Conservation (phyloP, 805 yeast genomes). For the Metschnikowia corniflorae region DNA sequence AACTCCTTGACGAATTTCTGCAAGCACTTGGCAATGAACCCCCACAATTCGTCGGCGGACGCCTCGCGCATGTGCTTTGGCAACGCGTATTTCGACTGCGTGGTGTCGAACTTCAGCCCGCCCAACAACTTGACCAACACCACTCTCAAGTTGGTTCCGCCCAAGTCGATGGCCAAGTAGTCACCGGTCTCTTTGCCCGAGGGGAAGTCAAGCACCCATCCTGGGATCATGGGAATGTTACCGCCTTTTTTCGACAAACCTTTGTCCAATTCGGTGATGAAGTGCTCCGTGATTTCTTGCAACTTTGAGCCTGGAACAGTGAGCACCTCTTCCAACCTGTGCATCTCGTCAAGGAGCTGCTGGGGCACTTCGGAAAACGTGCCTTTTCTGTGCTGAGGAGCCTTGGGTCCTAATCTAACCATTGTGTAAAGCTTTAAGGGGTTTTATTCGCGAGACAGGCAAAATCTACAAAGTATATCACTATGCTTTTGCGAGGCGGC, state of each 20-base stretch:
- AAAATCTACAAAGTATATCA: no score
- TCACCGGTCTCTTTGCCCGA: constrained; percentile 89
- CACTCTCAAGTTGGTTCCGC: constrained; percentile 95
- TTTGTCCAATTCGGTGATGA: constrained; percentile 72
- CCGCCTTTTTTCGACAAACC: constrained; percentile 77
- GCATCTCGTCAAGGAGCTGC: constrained; percentile 55
- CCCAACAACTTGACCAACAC: constrained; percentile 85
- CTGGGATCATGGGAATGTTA: constrained; percentile 93
- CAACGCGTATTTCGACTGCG: constrained; percentile 80
- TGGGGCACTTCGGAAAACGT: constrained; percentile 60
- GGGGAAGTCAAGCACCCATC: constrained; percentile 94
- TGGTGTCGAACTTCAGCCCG: constrained; percentile 75
- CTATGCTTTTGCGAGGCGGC: no score
- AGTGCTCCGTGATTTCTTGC: constrained; percentile 66
- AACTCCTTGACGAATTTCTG: constrained; percentile 62
- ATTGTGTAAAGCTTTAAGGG: constrained; percentile 35
- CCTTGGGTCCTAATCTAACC: constrained; percentile 85
- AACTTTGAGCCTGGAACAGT: constrained; percentile 59
- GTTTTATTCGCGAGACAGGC: no score
- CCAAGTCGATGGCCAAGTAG: constrained; percentile 89
- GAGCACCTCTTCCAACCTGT: constrained; percentile 57
- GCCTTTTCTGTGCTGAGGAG: constrained; percentile 75
- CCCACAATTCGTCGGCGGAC: constrained; percentile 70
- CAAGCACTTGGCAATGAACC: constrained; percentile 80
- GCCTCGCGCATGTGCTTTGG: constrained; percentile 80